Evolutionary conservation across 2,329 filamentous ascomycete species (phyloP), one percentile per base, ranked within the genome.

Genomic region (Fusarium solani-melongenae): DNA sequence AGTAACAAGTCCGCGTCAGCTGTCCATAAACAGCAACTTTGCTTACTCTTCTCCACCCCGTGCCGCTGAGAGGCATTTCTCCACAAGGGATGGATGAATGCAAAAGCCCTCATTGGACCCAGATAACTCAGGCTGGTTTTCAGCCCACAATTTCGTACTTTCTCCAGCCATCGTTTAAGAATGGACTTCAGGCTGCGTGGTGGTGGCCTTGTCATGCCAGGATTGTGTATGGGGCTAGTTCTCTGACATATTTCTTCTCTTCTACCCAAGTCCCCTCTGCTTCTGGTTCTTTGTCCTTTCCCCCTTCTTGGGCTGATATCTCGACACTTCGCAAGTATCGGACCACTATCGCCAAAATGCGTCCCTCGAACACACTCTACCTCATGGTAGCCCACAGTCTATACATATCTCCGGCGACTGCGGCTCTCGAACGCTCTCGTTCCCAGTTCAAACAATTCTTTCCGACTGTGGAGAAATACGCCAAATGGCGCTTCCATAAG

Each of bases 371-470:
- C 36, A n/a, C 49, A 20, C n/a, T 70, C 15, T 67, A 12, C 53
- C 56, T 67, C 49, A 38, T 67, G 59, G 59, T 55, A 56, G 55
- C 53, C n/a, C 36, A 46, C 22, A 20, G 39, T 38, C 58, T 69
- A n/a, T 59, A 33, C 38, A 51, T 67, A 60, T 64, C 59, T 14
- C 29, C 31, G 17, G 55, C 27, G 27, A 17, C 55, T 34, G 64
- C 59, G 34, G 55, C 31, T 12, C 60, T 63, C 17, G 64, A 38
- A 17, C 59, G 64, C 15, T 57, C 67, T 33, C 67, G 53, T 44
- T 60, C 64, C 14, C 64, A 67, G 38, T 70, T 70, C 20, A 46
- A n/a, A 31, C 10, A 31, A 17, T 70, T 55, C 44, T 70, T 70
- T 51, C 64, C 64, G 20, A 70, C 64, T 11, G 39, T 70, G 20